phyloP scores from a whole-genome alignment of 164 flowering plant genomes.

The Santalum album region DNA sequence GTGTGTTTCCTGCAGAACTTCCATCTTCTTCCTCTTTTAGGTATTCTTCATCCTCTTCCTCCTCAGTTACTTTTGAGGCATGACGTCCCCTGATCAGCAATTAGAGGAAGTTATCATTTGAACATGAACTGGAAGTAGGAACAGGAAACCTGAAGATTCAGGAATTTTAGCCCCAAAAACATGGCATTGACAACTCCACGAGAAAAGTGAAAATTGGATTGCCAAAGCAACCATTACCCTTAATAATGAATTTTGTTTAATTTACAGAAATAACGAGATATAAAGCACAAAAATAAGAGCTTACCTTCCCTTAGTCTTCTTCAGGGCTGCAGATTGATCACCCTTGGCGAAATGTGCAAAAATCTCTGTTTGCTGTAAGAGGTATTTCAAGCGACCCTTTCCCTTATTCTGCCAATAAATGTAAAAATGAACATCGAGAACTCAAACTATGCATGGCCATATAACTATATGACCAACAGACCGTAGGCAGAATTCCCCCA shows the following conservation, averaged over 20 bases:
- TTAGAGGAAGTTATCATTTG: neutral
- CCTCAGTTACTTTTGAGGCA: constrained; percentile 97
- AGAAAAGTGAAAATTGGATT: too few species aligned
- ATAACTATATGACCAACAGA: too few species aligned
- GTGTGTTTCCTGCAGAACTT: constrained; percentile 58
- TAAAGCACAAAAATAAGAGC: too few species aligned
- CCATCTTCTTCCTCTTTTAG: constrained; percentile 96
- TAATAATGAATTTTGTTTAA: too few species aligned
- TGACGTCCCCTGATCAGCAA: constrained; percentile 73
- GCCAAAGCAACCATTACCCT: too few species aligned
- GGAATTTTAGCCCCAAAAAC: neutral
- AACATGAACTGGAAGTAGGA: neutral
- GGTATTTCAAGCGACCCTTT: constrained; percentile 88
- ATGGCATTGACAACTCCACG: too few species aligned
- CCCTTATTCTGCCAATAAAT: constrained; percentile 61
- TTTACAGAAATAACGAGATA: too few species aligned
- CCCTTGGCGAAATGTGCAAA: constrained; percentile 98
- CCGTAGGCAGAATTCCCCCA: too few species aligned
- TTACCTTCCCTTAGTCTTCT: constrained; percentile 82
- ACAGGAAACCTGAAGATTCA: neutral
- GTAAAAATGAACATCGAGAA: neutral
- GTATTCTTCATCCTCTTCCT: constrained; percentile 96
- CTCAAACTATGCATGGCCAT: too few species aligned
- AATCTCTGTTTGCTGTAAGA: constrained; percentile 89
- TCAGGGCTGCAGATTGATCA: constrained; percentile 51